Evolutionary conservation across 306 rosid genomes (phyloP).

Genomic region (Sicyos edulis): DNA sequence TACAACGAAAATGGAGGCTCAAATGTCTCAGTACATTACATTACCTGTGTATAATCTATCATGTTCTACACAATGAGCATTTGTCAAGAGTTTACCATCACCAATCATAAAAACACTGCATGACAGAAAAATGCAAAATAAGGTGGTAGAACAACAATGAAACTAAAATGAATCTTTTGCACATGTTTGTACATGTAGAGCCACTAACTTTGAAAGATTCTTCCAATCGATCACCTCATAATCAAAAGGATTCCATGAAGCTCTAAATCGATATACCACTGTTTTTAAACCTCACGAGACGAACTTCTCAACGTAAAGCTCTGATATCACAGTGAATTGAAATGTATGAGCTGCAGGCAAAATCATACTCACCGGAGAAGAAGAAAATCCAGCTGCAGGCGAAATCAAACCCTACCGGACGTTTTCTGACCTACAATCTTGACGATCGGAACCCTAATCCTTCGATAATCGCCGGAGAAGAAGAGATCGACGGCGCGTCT

Average conservation of each 20-base stretch:
- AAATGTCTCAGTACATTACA: conserved; percentile 15
- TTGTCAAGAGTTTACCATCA: conserved; percentile 73
- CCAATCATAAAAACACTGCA: conserved; percentile 92
- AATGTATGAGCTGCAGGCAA: not conserved
- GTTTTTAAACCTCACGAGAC: conserved; percentile 22
- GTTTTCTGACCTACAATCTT: too few species aligned
- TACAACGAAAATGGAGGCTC: conserved; percentile 8
- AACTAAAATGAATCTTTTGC: too few species aligned
- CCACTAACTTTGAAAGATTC: not conserved
- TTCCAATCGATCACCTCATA: conserved; percentile 12
- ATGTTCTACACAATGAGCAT: conserved; percentile 96
- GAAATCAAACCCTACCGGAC: too few species aligned
- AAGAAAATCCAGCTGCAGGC: too few species aligned
- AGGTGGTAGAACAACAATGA: not conserved
- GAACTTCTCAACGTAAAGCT: conserved; percentile 23
- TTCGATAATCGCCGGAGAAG: too few species aligned
- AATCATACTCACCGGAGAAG: too few species aligned
- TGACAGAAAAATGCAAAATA: not conserved
- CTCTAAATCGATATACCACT: conserved; percentile 21
- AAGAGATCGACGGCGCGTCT: too few species aligned
- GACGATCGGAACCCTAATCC: too few species aligned
- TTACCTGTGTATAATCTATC: conserved; percentile 93
- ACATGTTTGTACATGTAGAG: not conserved
- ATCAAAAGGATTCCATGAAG: conserved; percentile 5
- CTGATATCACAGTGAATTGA: conserved; percentile 21